Evolutionary conservation across 768 basidiomycete genomes (phyloP).

Genomic region (Myochromella boudieri): DNA sequence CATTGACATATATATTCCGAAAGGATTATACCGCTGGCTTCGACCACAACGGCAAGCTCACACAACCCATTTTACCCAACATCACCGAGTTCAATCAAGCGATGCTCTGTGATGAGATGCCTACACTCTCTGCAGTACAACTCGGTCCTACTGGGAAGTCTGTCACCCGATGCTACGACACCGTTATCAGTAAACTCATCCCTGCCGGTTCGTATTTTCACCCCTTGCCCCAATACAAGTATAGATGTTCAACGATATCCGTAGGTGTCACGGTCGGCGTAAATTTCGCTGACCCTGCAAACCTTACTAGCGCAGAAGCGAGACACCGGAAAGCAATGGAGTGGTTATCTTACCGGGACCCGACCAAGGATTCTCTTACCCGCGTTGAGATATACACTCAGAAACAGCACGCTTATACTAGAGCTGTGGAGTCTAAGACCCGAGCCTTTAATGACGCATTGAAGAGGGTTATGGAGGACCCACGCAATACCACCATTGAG

Average conservation of each 20-base stretch:
- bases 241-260: not conserved
- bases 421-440: not conserved
- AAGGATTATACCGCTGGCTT: conserved; percentile 8
- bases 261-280: conserved; percentile 7
- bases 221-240: not conserved
- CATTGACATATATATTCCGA: not conserved
- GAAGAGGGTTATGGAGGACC: not conserved
- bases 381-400: conserved; percentile 4
- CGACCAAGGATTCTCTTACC: not conserved
- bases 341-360: conserved; percentile 1
- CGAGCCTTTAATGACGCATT: conserved; percentile 6
- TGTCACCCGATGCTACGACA: conserved; percentile 7
- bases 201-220: conserved; percentile 1
- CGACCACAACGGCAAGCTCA: not conserved
- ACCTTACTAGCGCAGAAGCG: conserved; percentile 1
- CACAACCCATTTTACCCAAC: not conserved
- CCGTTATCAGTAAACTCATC: conserved; percentile 6
- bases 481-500: not conserved
- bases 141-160: conserved; percentile 9
- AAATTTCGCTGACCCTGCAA: not conserved
- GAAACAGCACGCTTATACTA: conserved; percentile 2
- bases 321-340: conserved; percentile 5
- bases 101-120: conserved; percentile 8
- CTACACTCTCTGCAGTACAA: conserved; percentile 2
- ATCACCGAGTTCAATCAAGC: conserved; percentile 6